These are phyloP conservation scores for Prosopis cineraria DNA, from an alignment of 306 rosid species.

Conservation along the genomic window DNA sequence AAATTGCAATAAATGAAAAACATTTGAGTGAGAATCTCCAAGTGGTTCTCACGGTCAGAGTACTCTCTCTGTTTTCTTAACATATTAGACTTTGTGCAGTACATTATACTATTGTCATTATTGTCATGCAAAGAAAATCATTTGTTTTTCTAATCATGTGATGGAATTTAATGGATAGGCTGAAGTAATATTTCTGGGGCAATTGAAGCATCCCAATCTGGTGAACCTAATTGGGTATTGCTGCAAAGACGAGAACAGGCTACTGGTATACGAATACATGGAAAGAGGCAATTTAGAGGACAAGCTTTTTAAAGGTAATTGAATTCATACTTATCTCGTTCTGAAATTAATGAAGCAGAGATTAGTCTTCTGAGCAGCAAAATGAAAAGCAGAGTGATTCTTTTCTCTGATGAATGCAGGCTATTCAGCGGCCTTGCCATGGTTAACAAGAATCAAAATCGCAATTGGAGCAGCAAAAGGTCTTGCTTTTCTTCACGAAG, in stretches of 20 bases:
- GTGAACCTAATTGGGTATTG: slow-evolving; percentile 70
- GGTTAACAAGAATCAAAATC: slow-evolving; percentile 67
- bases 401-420: slow-evolving; percentile 40
- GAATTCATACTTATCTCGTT: not conserved
- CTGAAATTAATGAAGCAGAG: not conserved
- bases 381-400: not conserved
- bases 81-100: too few species aligned
- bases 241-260: slow-evolving; percentile 66
- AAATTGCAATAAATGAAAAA: not conserved
- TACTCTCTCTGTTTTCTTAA: too few species aligned
- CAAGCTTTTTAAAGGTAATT: slow-evolving; percentile 48
- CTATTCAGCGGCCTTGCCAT: slow-evolving; percentile 54
- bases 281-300: slow-evolving; percentile 69
- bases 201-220: slow-evolving; percentile 60
- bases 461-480: slow-evolving; percentile 71
- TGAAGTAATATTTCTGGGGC: slow-evolving; percentile 73
- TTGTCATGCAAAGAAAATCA: not conserved
- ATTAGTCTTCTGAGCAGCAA: not conserved
- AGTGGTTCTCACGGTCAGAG: too few species aligned
- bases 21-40: too few species aligned
- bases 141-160: not conserved
- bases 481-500: slow-evolving; percentile 63
- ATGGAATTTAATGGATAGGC: slow-evolving; percentile 42
- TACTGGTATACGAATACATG: slow-evolving; percentile 72
- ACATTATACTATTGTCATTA: too few species aligned